Conservation (phyloP, 1,284 basidiomycete genomes). For the Filobasidium uniguttulatum region DNA sequence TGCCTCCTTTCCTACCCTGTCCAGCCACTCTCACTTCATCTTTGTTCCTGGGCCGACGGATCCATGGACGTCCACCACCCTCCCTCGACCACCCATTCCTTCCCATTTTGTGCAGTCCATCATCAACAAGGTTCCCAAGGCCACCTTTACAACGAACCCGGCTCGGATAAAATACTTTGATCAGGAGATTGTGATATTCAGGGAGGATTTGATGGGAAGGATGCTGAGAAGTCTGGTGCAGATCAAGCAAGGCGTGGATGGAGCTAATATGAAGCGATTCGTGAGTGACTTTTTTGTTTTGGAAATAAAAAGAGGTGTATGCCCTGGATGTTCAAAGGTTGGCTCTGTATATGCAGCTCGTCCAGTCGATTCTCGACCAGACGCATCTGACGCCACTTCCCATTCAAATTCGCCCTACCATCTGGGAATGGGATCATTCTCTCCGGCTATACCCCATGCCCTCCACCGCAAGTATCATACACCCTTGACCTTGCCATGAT, state of each 20-base stretch:
- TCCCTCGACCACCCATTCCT: slow-evolving; percentile 69
- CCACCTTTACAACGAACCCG: slow-evolving; percentile 78
- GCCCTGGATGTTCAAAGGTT: background rate
- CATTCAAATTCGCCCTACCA: slow-evolving; percentile 65
- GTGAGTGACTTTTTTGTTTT: slow-evolving; percentile 41
- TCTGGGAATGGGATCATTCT: slow-evolving; percentile 85
- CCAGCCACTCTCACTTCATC: slow-evolving; percentile 71
- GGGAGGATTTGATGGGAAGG: slow-evolving; percentile 84
- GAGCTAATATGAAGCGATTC: slow-evolving; percentile 65
- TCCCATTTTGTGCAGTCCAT: slow-evolving; percentile 57
- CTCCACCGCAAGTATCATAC: slow-evolving; percentile 51
- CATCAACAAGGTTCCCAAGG: slow-evolving; percentile 55
- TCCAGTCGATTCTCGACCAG: slow-evolving; percentile 85
- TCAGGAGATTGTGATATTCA: slow-evolving; percentile 87
- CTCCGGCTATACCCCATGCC: slow-evolving; percentile 90
- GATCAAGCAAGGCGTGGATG: slow-evolving; percentile 61
- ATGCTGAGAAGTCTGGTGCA: slow-evolving; percentile 85
- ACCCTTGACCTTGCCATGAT: background rate
- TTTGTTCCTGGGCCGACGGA: slow-evolving; percentile 90
- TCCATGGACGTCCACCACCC: slow-evolving; percentile 57
- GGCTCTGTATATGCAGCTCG: slow-evolving; percentile 52
- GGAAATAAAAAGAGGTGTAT: too few relatives aligned
- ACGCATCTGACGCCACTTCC: slow-evolving; percentile 78
- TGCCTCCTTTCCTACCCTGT: slow-evolving; percentile 59
- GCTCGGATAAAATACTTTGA: slow-evolving; percentile 90